These are phyloP conservation scores for Citrus maxima DNA, from an alignment of 345 rosid genomes.

Conservation along the genomic window DNA sequence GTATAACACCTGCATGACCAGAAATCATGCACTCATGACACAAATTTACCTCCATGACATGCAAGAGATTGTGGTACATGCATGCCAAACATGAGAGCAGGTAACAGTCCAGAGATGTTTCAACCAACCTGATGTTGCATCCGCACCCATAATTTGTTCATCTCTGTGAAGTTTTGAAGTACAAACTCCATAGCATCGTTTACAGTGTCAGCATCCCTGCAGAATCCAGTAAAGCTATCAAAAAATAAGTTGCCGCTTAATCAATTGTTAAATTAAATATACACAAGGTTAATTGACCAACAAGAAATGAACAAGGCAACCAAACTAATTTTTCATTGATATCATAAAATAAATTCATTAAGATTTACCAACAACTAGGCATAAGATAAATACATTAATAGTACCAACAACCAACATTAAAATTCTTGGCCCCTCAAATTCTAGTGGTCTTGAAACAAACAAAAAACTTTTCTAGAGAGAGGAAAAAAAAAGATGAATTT, in stretches of 20 bases:
- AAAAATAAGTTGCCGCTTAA: slow-evolving; percentile 6
- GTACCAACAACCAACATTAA: not conserved
- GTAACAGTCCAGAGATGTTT: slow-evolving; percentile 43
- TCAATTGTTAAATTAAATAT: not conserved
- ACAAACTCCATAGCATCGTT: slow-evolving; percentile 94
- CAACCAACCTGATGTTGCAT: slow-evolving; percentile 99
- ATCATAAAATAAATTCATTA: too few species aligned
- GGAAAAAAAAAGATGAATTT: too few species aligned
- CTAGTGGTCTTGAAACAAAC: not conserved
- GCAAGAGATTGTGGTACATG: slow-evolving; percentile 60
- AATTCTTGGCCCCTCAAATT: not conserved
- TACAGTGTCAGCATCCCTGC: slow-evolving; percentile 95
- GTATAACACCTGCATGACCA: slow-evolving; percentile 93
- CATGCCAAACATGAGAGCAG: slow-evolving; percentile 68
- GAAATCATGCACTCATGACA: slow-evolving; percentile 90
- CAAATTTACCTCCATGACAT: slow-evolving; percentile 60
- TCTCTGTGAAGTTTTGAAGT: slow-evolving; percentile 95
- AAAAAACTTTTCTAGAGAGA: not conserved
- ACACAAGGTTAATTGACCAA: not conserved
- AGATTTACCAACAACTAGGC: not conserved
- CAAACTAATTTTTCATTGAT: not conserved
- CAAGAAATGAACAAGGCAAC: not conserved
- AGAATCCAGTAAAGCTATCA: slow-evolving; percentile 15
- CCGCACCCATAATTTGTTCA: slow-evolving; percentile 99
- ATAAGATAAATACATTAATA: not conserved